phyloP scores from a whole-genome alignment of 2,329 filamentous ascomycete genomes.

The Didymella glomerata region DNA sequence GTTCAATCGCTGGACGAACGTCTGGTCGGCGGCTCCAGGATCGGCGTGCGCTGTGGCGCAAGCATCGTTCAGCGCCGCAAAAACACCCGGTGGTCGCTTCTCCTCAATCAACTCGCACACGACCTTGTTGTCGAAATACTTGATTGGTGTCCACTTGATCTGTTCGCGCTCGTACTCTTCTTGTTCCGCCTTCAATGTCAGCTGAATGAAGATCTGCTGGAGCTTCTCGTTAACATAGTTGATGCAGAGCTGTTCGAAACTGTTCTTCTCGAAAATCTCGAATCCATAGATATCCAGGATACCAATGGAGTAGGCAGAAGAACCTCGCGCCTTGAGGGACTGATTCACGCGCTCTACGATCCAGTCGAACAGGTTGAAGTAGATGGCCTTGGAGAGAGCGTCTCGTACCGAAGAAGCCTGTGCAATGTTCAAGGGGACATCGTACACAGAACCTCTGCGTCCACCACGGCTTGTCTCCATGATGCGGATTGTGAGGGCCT shows the following conservation, averaged over 20 bases:
- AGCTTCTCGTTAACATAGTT: constrained; percentile 99
- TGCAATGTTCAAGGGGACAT: constrained; percentile 82
- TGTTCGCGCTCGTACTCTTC: constrained; percentile 96
- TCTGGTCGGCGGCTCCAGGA: constrained; percentile 90
- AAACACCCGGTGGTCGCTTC: constrained; percentile 86
- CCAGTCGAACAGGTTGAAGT: constrained; percentile 98
- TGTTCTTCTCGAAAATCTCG: constrained; percentile 98
- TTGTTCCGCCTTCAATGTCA: constrained; percentile 95
- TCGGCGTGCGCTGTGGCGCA: constrained; percentile 98
- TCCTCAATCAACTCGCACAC: constrained; percentile 98
- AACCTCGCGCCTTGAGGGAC: constrained; percentile 80
- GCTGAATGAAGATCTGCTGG: constrained; percentile 98
- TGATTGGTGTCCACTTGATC: constrained; percentile 98
- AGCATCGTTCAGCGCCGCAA: constrained; percentile 95
- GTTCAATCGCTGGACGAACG: constrained; percentile 92
- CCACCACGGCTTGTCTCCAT: constrained; percentile 75
- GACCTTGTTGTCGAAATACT: constrained; percentile 99
- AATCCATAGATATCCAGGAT: constrained; percentile 99
- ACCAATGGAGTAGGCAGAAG: constrained; percentile 84
- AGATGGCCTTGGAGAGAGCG: constrained; percentile 93
- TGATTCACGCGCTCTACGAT: constrained; percentile 92
- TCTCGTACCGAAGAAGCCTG: constrained; percentile 89
- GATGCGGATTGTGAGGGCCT: constrained; percentile 88
- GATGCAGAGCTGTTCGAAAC: constrained; percentile 98
- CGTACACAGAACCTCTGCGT: constrained; percentile 71